Conservation (phyloP, 2,329 filamentous ascomycete species). For the Neocucurbitaria cava region DNA sequence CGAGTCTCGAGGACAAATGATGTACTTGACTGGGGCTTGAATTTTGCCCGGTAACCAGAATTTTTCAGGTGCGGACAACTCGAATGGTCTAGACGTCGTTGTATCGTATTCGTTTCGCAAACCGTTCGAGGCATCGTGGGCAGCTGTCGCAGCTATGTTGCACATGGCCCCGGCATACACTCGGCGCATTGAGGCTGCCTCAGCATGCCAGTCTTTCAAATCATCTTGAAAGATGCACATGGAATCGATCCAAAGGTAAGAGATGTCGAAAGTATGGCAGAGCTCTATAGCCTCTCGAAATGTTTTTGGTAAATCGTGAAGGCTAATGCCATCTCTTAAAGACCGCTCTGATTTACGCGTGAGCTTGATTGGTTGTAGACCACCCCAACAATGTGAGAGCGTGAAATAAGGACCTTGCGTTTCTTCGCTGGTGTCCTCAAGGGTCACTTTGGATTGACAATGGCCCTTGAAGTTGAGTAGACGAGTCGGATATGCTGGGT, state of each 20-base stretch:
- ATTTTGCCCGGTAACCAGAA: not conserved
- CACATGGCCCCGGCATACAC: constrained; percentile 1
- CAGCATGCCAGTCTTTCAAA: constrained; percentile 2
- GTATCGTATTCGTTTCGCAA: not conserved
- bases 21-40: not conserved
- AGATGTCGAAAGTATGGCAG: not conserved
- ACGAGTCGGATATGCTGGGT: not conserved
- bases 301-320: constrained; percentile 10
- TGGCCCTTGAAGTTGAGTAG: not conserved
- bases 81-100: not conserved
- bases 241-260: constrained; percentile 14
- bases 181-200: constrained; percentile 3
- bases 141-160: constrained; percentile 8
- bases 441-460: not conserved
- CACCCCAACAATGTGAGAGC: constrained; percentile 11
- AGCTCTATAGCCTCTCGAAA: constrained; percentile 13
- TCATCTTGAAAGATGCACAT: constrained; percentile 15
- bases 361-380: not conserved
- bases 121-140: not conserved
- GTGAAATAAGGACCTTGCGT: not conserved
- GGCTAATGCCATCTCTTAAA: constrained; percentile 3
- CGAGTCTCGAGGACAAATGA: not conserved
- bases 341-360: not conserved
- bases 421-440: not conserved
- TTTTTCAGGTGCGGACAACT: not conserved